These are phyloP conservation scores for Boletus edulis DNA, from an alignment of 768 basidiomycete species.

Conservation along the genomic window DNA sequence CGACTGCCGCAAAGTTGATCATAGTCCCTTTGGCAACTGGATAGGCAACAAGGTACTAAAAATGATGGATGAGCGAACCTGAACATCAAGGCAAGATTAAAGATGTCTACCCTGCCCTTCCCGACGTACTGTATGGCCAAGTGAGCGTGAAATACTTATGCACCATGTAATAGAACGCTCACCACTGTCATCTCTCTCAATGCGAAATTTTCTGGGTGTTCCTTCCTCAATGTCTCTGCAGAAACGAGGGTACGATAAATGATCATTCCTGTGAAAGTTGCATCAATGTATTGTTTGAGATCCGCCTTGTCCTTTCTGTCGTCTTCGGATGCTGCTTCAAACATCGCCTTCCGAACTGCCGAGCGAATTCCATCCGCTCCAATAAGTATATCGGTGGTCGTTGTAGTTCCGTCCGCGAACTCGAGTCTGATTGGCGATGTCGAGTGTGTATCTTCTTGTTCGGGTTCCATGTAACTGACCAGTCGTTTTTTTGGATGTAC, in stretches of 20 bases:
- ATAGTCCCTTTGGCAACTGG: conserved; percentile 37
- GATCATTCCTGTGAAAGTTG: conserved; percentile 41
- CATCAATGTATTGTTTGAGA: conserved; percentile 17
- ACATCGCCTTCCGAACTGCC: conserved; percentile 23
- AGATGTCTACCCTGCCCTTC: conserved; percentile 3
- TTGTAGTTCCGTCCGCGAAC: conserved; percentile 13
- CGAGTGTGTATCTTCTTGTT: conserved; percentile 25
- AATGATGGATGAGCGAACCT: background rate
- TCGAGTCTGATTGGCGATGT: conserved; percentile 10
- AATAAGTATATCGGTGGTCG: conserved; percentile 41
- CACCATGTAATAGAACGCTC: conserved; percentile 1
- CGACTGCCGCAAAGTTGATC: conserved; percentile 36
- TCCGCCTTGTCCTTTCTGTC: background rate
- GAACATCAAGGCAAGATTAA: background rate
- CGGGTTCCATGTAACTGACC: conserved; percentile 7
- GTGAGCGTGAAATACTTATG: conserved; percentile 5
- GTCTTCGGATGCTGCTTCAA: conserved; percentile 13
- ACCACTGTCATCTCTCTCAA: conserved; percentile 22
- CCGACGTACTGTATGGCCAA: conserved; percentile 8
- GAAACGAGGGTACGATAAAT: conserved; percentile 40
- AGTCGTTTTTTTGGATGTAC: conserved; percentile 20
- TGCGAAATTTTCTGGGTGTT: conserved; percentile 21
- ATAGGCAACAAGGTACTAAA: conserved; percentile 39
- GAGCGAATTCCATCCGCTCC: conserved; percentile 46
- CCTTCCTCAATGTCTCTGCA: conserved; percentile 27